phyloP scores from a whole-genome alignment of 1,284 basidiomycete genomes.

The Ganoderma sp. region DNA sequence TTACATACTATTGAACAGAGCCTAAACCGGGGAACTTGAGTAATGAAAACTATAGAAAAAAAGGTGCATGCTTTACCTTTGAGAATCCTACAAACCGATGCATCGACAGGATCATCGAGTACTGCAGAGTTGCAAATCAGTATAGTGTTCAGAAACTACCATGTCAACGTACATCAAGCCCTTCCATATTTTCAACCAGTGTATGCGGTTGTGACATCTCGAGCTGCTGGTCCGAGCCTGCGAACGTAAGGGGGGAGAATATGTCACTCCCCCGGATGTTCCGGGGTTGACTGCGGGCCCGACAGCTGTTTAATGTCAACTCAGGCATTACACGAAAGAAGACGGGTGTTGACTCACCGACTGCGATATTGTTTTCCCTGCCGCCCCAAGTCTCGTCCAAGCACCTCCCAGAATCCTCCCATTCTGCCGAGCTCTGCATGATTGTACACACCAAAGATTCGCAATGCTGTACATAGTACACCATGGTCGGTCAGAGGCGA shows the following conservation, averaged over 20 bases:
- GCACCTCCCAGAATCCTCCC: slow-evolving; percentile 54
- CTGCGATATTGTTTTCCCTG: slow-evolving; percentile 54
- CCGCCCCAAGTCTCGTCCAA: slow-evolving; percentile 49
- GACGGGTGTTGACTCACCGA: slow-evolving; percentile 36
- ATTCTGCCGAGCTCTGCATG: slow-evolving; percentile 52
- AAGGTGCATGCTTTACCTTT: slow-evolving; percentile 46
- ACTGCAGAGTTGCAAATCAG: slow-evolving; percentile 40
- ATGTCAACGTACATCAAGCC: neutral
- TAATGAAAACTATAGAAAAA: no score
- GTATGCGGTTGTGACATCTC: neutral
- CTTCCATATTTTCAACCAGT: neutral
- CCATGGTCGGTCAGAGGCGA: neutral
- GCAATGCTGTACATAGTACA: slow-evolving; percentile 52
- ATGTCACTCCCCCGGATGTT: neutral
- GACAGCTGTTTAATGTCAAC: slow-evolving; percentile 41
- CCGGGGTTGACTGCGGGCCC: slow-evolving; percentile 10
- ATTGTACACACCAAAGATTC: slow-evolving; percentile 60
- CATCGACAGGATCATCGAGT: slow-evolving; percentile 57
- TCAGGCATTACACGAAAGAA: neutral
- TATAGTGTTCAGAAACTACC: neutral
- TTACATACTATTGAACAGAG: neutral
- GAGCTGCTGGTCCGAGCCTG: neutral
- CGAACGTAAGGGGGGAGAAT: neutral
- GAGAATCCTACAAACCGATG: slow-evolving; percentile 63
- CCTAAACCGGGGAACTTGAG: neutral